A percentile compares a stretch with the other conserved stretches of the same genome.
phyloP scores from a whole-genome alignment of 352 stramenopile genomes.

The Blastocystis sp. region DNA sequence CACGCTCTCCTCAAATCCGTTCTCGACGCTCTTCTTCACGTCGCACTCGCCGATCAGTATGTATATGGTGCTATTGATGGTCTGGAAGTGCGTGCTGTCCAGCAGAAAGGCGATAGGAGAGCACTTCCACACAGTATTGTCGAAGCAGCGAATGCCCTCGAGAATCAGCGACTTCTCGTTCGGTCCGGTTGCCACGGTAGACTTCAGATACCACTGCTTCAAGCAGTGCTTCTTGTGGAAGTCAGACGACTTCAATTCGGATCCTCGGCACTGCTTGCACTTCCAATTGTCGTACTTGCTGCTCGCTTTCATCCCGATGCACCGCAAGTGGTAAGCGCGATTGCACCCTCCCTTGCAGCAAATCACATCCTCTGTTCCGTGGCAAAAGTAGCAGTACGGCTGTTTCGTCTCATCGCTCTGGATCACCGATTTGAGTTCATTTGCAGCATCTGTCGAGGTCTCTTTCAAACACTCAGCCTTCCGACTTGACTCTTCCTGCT shows the following conservation, averaged over 20 bases:
- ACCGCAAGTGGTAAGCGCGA: conserved; percentile 10
- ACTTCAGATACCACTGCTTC: conserved; percentile 15
- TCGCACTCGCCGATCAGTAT: background rate
- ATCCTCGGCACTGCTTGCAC: conserved; percentile 8
- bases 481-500: too few species aligned
- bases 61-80: background rate
- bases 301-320: conserved; percentile 3
- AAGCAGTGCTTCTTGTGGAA: conserved; percentile 22
- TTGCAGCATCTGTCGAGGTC: too few species aligned
- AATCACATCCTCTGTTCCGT: conserved; percentile 13
- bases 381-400: conserved; percentile 26
- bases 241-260: background rate
- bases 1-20: background rate
- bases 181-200: background rate
- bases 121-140: conserved; percentile 3
- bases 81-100: conserved; percentile 12
- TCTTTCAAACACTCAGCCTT: too few species aligned
- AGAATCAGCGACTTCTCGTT: background rate
- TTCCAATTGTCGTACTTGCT: conserved; percentile 12
- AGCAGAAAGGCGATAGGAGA: background rate
- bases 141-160: background rate
- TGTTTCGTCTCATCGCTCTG: background rate
- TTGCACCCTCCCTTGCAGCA: background rate
- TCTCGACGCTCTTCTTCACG: background rate
- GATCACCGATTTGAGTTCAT: too few species aligned